phyloP scores from a whole-genome alignment of 495 filamentous ascomycete species.

The Lophiostoma macrostomum region DNA sequence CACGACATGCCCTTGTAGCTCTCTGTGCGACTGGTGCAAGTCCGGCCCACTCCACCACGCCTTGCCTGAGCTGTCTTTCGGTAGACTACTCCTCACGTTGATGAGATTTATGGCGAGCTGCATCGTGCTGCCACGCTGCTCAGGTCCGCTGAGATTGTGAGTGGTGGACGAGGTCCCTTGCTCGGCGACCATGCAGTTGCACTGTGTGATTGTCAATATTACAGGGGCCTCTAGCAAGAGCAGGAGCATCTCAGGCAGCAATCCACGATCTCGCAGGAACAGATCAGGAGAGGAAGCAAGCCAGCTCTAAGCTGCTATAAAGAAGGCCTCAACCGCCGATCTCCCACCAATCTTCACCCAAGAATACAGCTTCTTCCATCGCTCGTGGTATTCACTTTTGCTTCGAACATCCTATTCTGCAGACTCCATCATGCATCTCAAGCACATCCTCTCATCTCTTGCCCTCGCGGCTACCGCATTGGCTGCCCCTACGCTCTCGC shows the following conservation, averaged over 20 bases:
- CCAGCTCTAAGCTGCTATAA: neutral
- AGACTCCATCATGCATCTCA: slow-evolving; percentile 1
- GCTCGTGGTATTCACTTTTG: neutral
- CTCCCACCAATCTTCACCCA: neutral
- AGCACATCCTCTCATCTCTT: slow-evolving; percentile 5
- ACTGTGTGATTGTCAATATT: slow-evolving; percentile 5
- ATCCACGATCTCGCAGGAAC: too few relatives aligned
- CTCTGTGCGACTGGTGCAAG: slow-evolving; percentile 2
- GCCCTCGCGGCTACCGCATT: slow-evolving; percentile 3
- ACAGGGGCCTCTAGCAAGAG: too few relatives aligned
- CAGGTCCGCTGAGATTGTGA: neutral
- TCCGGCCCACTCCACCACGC: neutral
- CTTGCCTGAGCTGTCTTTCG: neutral
- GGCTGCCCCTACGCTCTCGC: neutral
- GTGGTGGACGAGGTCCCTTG: slow-evolving; percentile 7
- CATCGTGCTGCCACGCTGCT: neutral
- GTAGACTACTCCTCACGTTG: slow-evolving; percentile 12
- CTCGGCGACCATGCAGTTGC: neutral
- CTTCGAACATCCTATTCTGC: neutral
- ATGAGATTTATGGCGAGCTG: neutral
- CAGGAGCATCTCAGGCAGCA: too few relatives aligned
- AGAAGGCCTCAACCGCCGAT: neutral
- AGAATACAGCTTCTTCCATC: neutral
- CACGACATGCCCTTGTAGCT: slow-evolving; percentile 9
- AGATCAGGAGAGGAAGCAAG: too few relatives aligned